These are phyloP conservation scores for Populus tremula DNA, from an alignment of 345 rosid species.

Conservation along the genomic window DNA sequence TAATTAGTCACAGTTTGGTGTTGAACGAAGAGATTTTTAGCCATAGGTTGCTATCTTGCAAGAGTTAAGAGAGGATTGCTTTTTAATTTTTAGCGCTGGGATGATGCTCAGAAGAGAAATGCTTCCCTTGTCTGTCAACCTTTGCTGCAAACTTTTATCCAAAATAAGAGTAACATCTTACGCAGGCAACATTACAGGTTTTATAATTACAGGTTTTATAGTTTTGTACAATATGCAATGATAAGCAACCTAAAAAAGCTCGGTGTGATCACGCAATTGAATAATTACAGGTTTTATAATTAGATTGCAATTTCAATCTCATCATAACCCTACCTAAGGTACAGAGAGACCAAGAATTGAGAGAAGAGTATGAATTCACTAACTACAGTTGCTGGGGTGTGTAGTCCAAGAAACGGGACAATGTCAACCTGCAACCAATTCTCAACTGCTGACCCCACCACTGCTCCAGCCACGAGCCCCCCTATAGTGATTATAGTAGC, in stretches of 20 bases:
- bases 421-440: slow-evolving; percentile 94
- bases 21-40: no score
- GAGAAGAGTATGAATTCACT: slow-evolving; percentile 81
- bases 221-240: slow-evolving; percentile 55
- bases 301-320: slow-evolving; percentile 12
- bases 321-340: slow-evolving; percentile 52
- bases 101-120: background rate
- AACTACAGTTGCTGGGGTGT: slow-evolving; percentile 79
- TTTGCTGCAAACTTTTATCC: background rate
- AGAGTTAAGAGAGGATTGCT: no score
- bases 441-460: slow-evolving; percentile 86
- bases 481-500: slow-evolving; percentile 78
- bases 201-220: background rate
- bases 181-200: background rate
- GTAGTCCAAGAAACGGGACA: slow-evolving; percentile 80
- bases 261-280: slow-evolving; percentile 44
- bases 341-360: slow-evolving; percentile 79
- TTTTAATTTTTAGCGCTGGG: background rate
- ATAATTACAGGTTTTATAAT: slow-evolving; percentile 45
- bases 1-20: no score
- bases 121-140: background rate
- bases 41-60: no score
- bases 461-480: slow-evolving; percentile 94
- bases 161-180: background rate
- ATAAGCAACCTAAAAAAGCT: slow-evolving; percentile 41